phyloP scores from a whole-genome alignment of 2,329 filamentous ascomycete species.

The Periglandula ipomoeae region DNA sequence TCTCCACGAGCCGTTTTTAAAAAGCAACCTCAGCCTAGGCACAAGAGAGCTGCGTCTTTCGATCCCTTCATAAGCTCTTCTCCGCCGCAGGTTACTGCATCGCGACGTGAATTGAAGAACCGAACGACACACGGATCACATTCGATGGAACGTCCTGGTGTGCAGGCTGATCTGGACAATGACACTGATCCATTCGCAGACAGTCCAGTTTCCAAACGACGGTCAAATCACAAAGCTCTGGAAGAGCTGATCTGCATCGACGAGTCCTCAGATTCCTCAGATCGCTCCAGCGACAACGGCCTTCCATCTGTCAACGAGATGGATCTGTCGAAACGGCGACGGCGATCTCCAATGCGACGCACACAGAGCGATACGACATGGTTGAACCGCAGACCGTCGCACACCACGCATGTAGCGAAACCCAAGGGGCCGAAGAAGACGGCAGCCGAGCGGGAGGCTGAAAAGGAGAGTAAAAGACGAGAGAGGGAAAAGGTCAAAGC shows the following conservation, averaged over 20 bases:
- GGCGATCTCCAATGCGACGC: conserved; percentile 17
- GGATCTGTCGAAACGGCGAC: conserved; percentile 19
- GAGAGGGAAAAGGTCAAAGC: conserved; percentile 53
- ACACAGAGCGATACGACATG: conserved; percentile 22
- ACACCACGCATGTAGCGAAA: conserved; percentile 33
- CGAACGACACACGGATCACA: not conserved
- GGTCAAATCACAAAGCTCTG: not conserved
- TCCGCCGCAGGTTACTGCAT: not conserved
- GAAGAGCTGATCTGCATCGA: conserved; percentile 26
- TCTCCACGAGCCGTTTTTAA: conserved; percentile 15
- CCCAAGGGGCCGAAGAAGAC: conserved; percentile 32
- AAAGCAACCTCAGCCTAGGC: not conserved
- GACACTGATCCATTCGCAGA: not conserved
- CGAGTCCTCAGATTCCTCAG: conserved; percentile 21
- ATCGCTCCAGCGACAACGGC: conserved; percentile 35
- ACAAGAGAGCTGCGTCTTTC: conserved; percentile 9
- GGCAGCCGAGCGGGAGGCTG: conserved; percentile 19
- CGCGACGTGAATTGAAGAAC: not conserved
- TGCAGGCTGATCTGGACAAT: not conserved
- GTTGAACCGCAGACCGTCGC: conserved; percentile 12
- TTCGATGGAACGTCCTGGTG: not conserved
- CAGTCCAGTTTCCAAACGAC: not conserved
- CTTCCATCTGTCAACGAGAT: conserved; percentile 39
- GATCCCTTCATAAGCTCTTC: conserved; percentile 12
- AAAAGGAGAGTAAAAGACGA: conserved; percentile 45